Conservation (phyloP, 2,329 filamentous ascomycete species). For the Cladosporium velox region DNA sequence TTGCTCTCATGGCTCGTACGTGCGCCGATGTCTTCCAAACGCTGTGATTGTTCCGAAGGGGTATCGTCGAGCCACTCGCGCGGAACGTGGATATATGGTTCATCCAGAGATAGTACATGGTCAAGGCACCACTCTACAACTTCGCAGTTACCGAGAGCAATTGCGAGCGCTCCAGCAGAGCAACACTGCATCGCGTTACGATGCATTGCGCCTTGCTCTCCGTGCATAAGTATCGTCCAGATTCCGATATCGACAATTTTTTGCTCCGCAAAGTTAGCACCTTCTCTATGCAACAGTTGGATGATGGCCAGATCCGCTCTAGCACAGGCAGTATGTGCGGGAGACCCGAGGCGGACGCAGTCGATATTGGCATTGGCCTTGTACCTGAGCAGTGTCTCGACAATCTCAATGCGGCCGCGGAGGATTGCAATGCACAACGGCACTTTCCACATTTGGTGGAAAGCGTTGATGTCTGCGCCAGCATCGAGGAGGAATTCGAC, state of each 20-base stretch:
- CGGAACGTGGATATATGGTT: background rate
- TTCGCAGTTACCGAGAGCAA: background rate
- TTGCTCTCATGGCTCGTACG: too few relatives aligned
- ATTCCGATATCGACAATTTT: background rate
- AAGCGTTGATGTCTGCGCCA: background rate
- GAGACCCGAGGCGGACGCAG: background rate
- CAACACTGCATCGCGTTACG: background rate
- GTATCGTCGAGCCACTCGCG: background rate
- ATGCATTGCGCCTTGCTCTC: background rate
- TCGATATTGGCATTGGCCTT: background rate
- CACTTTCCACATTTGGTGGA: background rate
- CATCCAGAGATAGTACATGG: background rate
- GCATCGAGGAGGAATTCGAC: background rate
- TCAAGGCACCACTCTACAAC: background rate
- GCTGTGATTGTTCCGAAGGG: background rate
- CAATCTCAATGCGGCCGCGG: background rate
- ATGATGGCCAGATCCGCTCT: background rate
- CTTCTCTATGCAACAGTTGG: background rate
- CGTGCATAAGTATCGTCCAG: background rate
- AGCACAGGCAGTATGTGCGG: background rate
- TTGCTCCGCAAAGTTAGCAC: background rate
- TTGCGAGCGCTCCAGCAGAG: background rate
- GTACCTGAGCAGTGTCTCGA: background rate
- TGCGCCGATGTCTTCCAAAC: background rate
- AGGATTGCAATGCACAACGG: background rate